Percentiles rank a stretch among this genome's conserved stretches.
phyloP scores from a whole-genome alignment of 2,329 filamentous ascomycete species.

The Calonectria pauciramosa region DNA sequence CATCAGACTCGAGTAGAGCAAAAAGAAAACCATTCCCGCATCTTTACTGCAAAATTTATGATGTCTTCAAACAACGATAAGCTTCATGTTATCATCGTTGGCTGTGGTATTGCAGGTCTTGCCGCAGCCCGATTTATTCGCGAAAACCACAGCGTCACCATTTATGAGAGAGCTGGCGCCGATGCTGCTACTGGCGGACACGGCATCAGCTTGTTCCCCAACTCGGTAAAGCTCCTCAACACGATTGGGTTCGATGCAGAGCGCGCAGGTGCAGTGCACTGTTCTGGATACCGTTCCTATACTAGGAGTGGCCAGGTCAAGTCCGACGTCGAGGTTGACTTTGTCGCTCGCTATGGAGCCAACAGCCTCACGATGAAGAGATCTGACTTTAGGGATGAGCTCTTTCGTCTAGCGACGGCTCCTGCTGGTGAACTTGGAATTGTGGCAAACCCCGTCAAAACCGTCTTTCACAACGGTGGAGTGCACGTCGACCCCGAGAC shows the following conservation, averaged over 20 bases:
- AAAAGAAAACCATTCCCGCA: neutral
- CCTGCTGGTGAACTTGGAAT: neutral
- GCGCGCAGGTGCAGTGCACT: neutral
- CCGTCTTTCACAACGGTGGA: constrained; percentile 13
- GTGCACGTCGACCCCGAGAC: constrained; percentile 5
- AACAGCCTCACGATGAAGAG: constrained; percentile 23
- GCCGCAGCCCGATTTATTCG: constrained; percentile 14
- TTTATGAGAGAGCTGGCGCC: constrained; percentile 13
- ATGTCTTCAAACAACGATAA: constrained; percentile 10
- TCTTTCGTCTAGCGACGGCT: constrained; percentile 4
- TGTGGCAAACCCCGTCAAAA: constrained; percentile 6
- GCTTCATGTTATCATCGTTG: constrained; percentile 20
- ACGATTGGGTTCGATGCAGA: constrained; percentile 13
- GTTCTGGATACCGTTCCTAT: constrained; percentile 15
- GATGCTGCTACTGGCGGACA: constrained; percentile 25
- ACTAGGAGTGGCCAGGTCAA: constrained; percentile 13
- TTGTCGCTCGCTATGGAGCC: constrained; percentile 11
- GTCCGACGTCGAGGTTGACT: constrained; percentile 14
- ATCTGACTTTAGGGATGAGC: constrained; percentile 17
- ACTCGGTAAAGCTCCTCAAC: constrained; percentile 17
- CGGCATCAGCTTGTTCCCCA: constrained; percentile 22
- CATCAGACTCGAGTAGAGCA: neutral
- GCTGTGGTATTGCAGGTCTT: constrained; percentile 19
- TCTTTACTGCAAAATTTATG: neutral
- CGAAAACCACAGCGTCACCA: constrained; percentile 18